Conservation (phyloP, 176 grass and related monocot genomes). For the Typha latifolia region DNA sequence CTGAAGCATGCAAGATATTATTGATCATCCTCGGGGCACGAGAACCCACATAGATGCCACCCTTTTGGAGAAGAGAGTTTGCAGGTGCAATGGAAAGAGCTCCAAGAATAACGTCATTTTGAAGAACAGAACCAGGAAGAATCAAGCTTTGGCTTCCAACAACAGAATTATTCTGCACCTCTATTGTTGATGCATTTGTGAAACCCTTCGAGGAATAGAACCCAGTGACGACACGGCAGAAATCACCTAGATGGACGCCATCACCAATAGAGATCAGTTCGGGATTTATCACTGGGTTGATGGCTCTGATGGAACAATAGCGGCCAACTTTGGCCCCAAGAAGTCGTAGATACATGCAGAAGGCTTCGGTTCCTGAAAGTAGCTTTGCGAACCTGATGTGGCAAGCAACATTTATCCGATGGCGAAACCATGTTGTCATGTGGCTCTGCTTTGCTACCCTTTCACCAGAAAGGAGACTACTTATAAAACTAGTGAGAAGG, state of each 20-base stretch:
- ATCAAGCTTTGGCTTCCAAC: constrained; percentile 58
- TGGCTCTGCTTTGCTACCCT: constrained; percentile 11
- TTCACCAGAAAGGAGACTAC: constrained; percentile 15
- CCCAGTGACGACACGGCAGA: constrained; percentile 45
- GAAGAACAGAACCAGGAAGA: constrained; percentile 46
- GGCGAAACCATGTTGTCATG: constrained; percentile 26
- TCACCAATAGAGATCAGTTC: constrained; percentile 44
- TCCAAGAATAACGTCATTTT: constrained; percentile 60
- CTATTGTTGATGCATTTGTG: constrained; percentile 19
- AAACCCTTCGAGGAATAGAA: constrained; percentile 43
- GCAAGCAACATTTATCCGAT: constrained; percentile 27
- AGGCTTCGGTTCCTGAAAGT: constrained; percentile 58
- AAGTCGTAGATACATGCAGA: constrained; percentile 59
- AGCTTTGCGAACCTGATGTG: constrained; percentile 68
- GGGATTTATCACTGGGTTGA: constrained; percentile 41
- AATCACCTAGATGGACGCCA: constrained; percentile 67
- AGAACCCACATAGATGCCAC: constrained; percentile 47
- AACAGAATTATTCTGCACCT: constrained; percentile 43
- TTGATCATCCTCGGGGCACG: constrained; percentile 44
- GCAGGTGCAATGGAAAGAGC: constrained; percentile 55
- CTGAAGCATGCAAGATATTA: constrained; percentile 34
- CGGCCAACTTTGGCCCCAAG: constrained; percentile 53
- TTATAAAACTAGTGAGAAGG: constrained; percentile 33
- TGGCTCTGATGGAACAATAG: constrained; percentile 64
- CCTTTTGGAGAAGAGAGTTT: constrained; percentile 36